Evolutionary conservation across 2,329 filamentous ascomycete species (phyloP).

Genomic region (Phyllosticta citrichinensis): DNA sequence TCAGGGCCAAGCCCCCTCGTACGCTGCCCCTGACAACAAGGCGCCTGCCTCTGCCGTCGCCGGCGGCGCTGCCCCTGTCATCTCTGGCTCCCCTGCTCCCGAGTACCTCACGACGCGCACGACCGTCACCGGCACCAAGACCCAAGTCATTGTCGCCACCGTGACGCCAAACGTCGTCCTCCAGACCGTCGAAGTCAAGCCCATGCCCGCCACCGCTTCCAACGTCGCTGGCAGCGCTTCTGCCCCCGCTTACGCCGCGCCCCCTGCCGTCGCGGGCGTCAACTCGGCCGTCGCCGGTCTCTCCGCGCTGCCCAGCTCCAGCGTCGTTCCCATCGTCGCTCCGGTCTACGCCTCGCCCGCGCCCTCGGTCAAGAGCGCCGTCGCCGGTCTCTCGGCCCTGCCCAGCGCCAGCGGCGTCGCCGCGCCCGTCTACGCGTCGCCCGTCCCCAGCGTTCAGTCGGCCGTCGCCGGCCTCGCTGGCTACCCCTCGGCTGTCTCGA

Average conservation of each 20-base stretch:
- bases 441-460: constrained; percentile 8
- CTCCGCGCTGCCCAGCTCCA: not conserved
- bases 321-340: not conserved
- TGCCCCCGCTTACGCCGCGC: not conserved
- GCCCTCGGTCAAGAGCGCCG: not conserved
- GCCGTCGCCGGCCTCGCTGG: not conserved
- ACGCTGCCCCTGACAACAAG: not conserved
- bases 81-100: constrained; percentile 7
- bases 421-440: not conserved
- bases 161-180: constrained; percentile 30
- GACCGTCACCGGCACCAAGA: not conserved
- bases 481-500: not conserved
- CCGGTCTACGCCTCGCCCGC: not conserved
- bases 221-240: not conserved
- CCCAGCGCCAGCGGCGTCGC: not conserved
- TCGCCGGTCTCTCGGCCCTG: not conserved
- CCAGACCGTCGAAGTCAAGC: constrained; percentile 21
- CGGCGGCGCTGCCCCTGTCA: not conserved
- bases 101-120: not conserved
- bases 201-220: not conserved
- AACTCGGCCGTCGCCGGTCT: not conserved
- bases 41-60: not conserved
- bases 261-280: not conserved
- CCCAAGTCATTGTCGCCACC: constrained; percentile 10
- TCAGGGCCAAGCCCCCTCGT: not conserved